These are phyloP conservation scores for Cladobotryum protrusum DNA, from an alignment of 2,329 filamentous ascomycete species.

Conservation along the genomic window DNA sequence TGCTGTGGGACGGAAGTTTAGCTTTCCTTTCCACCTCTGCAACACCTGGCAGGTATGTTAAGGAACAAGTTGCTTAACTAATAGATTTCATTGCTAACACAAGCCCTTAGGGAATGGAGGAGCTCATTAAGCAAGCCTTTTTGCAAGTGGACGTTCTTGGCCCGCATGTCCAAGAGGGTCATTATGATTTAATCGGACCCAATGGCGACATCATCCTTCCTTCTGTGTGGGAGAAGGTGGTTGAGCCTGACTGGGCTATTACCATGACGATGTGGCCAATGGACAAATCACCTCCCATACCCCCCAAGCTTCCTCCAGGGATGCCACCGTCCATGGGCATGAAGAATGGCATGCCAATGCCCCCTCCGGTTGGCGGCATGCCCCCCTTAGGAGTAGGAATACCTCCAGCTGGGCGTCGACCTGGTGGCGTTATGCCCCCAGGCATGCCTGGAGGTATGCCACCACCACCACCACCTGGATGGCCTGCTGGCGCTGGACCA, in stretches of 20 bases:
- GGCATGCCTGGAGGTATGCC: conserved; percentile 7
- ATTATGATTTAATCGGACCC: conserved; percentile 74
- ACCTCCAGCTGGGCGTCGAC: conserved; percentile 2
- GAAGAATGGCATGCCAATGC: conserved; percentile 1
- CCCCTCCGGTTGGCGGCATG: not conserved
- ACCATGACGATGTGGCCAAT: conserved; percentile 56
- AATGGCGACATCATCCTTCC: conserved; percentile 79
- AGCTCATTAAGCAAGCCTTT: conserved; percentile 79
- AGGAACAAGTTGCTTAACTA: too few species aligned
- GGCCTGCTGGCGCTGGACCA: conserved; percentile 6
- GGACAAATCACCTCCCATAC: conserved; percentile 34
- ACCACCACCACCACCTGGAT: conserved; percentile 16
- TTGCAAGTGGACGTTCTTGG: conserved; percentile 70
- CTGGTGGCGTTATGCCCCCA: conserved; percentile 5
- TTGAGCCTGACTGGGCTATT: conserved; percentile 61
- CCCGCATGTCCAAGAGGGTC: conserved; percentile 68
- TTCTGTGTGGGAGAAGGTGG: conserved; percentile 69
- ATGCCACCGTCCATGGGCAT: conserved; percentile 7
- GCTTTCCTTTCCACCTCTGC: conserved; percentile 82
- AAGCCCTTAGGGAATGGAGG: conserved; percentile 66
- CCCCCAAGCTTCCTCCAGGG: conserved; percentile 17
- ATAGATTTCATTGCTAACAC: conserved; percentile 6
- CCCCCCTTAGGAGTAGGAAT: not conserved
- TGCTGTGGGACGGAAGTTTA: conserved; percentile 84
- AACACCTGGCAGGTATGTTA: conserved; percentile 71